A percentile compares a stretch with the other conserved stretches of the same genome.
Conservation (phyloP, 768 basidiomycete species). For the Trametes meyenii region DNA sequence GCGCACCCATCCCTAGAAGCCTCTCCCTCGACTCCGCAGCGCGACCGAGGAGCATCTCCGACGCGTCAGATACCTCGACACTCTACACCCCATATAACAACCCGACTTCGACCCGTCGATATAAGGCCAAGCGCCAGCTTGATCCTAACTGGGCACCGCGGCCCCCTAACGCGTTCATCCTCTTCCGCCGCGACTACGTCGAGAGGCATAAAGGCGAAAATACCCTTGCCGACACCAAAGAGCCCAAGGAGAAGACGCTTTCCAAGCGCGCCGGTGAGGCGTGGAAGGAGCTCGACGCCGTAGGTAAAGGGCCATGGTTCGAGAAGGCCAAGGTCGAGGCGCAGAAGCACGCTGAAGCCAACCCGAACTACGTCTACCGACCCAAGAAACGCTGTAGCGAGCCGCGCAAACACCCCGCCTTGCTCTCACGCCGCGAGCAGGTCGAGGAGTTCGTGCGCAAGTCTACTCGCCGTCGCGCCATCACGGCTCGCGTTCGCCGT, state of each 20-base stretch:
- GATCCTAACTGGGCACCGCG: slow-evolving; percentile 67
- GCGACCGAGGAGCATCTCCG: slow-evolving; percentile 1
- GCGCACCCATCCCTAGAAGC: slow-evolving; percentile 15
- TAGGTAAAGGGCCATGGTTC: slow-evolving; percentile 50
- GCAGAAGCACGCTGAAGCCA: slow-evolving; percentile 51
- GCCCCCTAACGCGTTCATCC: slow-evolving; percentile 71
- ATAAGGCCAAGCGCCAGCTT: slow-evolving; percentile 42
- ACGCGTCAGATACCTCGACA: slow-evolving; percentile 13
- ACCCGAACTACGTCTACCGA: slow-evolving; percentile 65
- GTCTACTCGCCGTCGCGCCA: slow-evolving; percentile 9
- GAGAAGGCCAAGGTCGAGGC: slow-evolving; percentile 57
- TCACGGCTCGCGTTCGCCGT: slow-evolving; percentile 8
- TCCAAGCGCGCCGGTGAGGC: slow-evolving; percentile 79
- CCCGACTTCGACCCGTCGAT: slow-evolving; percentile 44
- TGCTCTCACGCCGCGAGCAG: slow-evolving; percentile 32
- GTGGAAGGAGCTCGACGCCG: slow-evolving; percentile 61
- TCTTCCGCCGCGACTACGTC: slow-evolving; percentile 71
- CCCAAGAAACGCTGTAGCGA: slow-evolving; percentile 38
- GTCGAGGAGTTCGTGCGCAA: slow-evolving; percentile 30
- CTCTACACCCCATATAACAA: slow-evolving; percentile 14
- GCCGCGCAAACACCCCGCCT: slow-evolving; percentile 18
- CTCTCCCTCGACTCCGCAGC: slow-evolving; percentile 18
- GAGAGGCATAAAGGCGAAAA: slow-evolving; percentile 44
- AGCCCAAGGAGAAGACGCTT: slow-evolving; percentile 54
- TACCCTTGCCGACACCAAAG: slow-evolving; percentile 29